Percentiles rank a stretch among this genome's conserved stretches.
Conservation (phyloP, 148 eudicot species). For the Pouteria glomerata region DNA sequence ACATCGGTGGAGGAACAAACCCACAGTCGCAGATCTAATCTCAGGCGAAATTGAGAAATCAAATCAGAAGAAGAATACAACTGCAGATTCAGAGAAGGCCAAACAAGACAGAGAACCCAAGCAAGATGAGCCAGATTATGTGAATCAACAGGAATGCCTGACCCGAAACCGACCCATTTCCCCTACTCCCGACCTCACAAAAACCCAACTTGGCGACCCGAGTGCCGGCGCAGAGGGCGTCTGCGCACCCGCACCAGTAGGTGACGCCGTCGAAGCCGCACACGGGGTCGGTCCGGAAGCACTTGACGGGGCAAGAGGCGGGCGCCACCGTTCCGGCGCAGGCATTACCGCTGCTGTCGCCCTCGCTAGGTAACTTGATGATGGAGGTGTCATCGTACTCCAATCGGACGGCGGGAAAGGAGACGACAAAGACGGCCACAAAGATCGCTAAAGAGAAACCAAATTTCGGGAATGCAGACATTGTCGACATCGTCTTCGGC, state of each 20-base stretch:
- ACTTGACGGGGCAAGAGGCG: constrained; percentile 57
- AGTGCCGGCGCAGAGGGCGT: constrained; percentile 65
- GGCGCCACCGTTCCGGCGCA: neutral
- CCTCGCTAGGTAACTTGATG: constrained; percentile 40
- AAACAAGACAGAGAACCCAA: constrained; percentile 67
- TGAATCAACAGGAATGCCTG: constrained; percentile 77
- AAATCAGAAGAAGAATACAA: neutral
- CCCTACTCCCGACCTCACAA: constrained; percentile 68
- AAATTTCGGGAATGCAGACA: neutral
- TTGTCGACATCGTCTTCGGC: too few relatives aligned
- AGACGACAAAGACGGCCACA: constrained; percentile 8
- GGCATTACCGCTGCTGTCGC: constrained; percentile 8
- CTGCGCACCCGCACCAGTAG: constrained; percentile 94
- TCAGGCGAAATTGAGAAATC: neutral
- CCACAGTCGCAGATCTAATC: constrained; percentile 1
- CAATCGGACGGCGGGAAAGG: constrained; percentile 26
- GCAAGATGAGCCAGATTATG: constrained; percentile 65
- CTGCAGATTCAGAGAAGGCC: constrained; percentile 51
- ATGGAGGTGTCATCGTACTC: constrained; percentile 6
- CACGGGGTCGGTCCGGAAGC: constrained; percentile 78
- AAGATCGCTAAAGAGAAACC: constrained; percentile 21
- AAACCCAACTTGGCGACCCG: constrained; percentile 55
- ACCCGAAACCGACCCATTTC: constrained; percentile 56
- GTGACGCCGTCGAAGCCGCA: constrained; percentile 81
- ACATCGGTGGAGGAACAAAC: neutral